phyloP scores from a whole-genome alignment of 139 green algal species.

The Chlamydomonas sphaeroides region DNA sequence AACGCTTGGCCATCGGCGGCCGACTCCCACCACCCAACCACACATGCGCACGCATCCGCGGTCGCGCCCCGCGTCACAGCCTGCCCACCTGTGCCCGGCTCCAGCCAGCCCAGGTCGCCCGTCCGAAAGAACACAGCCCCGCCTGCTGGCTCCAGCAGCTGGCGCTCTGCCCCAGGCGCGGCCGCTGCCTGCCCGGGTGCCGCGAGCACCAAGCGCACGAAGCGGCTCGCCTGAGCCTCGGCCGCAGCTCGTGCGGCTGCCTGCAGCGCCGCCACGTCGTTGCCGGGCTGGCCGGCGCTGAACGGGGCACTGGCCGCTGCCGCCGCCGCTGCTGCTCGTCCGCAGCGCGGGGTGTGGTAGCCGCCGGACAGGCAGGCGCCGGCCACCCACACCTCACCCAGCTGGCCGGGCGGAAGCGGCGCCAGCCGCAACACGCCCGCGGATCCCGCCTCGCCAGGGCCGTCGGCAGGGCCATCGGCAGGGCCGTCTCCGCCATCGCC shows the following conservation, averaged over 20 bases:
- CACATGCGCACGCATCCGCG: too few species aligned
- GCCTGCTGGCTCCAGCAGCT: neutral
- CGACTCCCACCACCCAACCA: too few species aligned
- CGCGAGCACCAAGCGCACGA: neutral
- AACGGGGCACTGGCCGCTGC: too few species aligned
- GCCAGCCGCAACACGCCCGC: too few species aligned
- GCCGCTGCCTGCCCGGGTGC: neutral
- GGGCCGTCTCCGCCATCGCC: neutral
- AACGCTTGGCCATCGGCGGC: too few species aligned
- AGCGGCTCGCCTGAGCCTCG: neutral
- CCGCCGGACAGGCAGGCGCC: conserved; percentile 56
- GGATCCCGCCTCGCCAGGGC: too few species aligned
- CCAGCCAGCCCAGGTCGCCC: conserved; percentile 51
- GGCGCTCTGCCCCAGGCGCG: neutral
- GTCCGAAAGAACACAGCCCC: conserved; percentile 44
- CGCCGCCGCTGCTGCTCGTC: neutral
- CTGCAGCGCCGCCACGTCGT: too few species aligned
- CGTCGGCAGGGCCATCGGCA: neutral
- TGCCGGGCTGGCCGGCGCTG: too few species aligned
- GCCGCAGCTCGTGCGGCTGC: too few species aligned
- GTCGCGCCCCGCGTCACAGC: too few species aligned
- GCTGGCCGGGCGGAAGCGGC: conserved; percentile 3
- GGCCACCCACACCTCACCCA: conserved; percentile 65
- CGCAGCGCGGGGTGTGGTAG: conserved; percentile 22
- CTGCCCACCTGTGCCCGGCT: too few species aligned